Evolutionary conservation across 176 grass and related monocot genomes (phyloP).

Genomic region (Alloteropsis semialata): DNA sequence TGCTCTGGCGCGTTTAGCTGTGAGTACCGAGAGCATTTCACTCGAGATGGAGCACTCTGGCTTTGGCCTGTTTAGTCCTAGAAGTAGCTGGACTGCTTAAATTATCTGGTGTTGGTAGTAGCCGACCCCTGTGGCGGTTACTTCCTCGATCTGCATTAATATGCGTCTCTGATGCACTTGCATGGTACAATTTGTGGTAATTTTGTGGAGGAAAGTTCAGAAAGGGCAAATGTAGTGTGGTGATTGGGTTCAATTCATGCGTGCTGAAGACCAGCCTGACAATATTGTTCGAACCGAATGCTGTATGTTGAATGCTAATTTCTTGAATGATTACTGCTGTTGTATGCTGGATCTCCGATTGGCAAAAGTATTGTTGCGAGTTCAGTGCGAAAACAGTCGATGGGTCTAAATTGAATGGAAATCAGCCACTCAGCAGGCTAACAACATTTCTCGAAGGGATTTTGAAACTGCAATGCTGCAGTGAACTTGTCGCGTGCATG

Average conservation of each 20-base stretch:
- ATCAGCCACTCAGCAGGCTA: not conserved
- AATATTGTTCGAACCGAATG: not conserved
- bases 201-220: not conserved
- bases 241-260: not conserved
- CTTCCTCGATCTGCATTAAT: not conserved
- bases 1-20: not conserved
- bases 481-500: not conserved
- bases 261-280: not conserved
- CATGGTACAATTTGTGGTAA: not conserved
- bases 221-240: not conserved
- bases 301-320: not conserved
- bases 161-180: not conserved
- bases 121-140: not conserved
- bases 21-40: not conserved
- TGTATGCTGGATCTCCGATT: not conserved
- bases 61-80: not conserved
- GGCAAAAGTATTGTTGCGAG: not conserved
- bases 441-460: not conserved
- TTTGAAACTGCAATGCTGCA: not conserved
- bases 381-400: not conserved
- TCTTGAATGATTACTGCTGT: not conserved
- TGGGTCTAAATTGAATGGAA: not conserved
- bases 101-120: not conserved
- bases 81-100: not conserved
- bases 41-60: not conserved